Evolutionary conservation across 495 filamentous ascomycete genomes (phyloP).

Genomic region (Patellaria atrata): DNA sequence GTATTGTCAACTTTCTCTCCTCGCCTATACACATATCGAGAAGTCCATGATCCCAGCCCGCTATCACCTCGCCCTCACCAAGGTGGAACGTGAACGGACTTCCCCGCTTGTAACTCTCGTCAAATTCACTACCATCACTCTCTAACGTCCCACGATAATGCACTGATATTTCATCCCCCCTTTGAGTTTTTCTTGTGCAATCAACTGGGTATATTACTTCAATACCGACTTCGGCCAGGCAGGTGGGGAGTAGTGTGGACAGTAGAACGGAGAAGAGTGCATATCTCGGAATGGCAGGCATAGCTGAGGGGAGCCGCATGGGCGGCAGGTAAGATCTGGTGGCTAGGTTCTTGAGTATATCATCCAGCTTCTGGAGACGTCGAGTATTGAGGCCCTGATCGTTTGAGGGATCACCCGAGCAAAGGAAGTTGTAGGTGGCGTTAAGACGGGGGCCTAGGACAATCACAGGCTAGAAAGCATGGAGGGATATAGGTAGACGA

Average conservation of each 20-base stretch:
- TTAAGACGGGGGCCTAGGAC: too few relatives aligned
- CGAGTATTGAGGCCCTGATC: too few relatives aligned
- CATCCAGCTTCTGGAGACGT: too few relatives aligned
- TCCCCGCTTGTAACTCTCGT: conserved; percentile 58
- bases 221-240: conserved; percentile 46
- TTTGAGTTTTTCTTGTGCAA: conserved; percentile 57
- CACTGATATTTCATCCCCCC: conserved; percentile 66
- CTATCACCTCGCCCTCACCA: conserved; percentile 71
- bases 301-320: too few relatives aligned
- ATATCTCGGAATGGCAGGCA: too few relatives aligned
- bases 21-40: conserved; percentile 95
- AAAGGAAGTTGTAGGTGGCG: too few relatives aligned
- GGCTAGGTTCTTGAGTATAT: too few relatives aligned
- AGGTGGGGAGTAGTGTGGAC: conserved; percentile 1
- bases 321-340: too few relatives aligned
- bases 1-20: conserved; percentile 82
- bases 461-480: too few relatives aligned
- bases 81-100: conserved; percentile 64
- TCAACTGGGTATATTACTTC: conserved; percentile 58
- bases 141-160: conserved; percentile 77
- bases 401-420: too few relatives aligned
- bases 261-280: conserved; percentile 5
- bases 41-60: conserved; percentile 85
- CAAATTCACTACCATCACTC: conserved; percentile 38
- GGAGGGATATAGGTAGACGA: too few relatives aligned